Evolutionary conservation across 2,329 filamentous ascomycete genomes (phyloP), one percentile per base, ranked within the genome.

Genomic region (Beauveria sp.): DNA sequence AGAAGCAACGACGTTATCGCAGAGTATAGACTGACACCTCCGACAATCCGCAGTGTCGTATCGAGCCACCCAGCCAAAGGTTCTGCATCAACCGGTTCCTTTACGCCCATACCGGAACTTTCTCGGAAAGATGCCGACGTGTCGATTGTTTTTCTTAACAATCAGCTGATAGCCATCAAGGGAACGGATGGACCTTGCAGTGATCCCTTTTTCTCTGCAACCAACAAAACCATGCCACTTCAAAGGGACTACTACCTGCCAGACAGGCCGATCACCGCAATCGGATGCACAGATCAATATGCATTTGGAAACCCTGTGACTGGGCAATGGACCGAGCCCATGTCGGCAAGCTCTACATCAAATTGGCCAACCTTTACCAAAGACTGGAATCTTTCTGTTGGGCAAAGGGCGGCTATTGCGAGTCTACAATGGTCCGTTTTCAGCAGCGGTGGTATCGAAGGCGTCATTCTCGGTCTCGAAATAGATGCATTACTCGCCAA

Each of bases 261-360:
- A 26, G 62, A 63, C 24, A 42, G 20, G 38, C 58, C 51, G 2
- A 48, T 63, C 14, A 63, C 62, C 7, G 62, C 62, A 9, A 57
- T 61, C 4, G 62, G 62, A 4, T 63, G 62, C 58, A 52, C 50
- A 18, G 62, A 63, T 34, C 62, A 63, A 51, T 63, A 63, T 28
- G 43, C 46, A 12, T 45, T 63, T 54, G 58, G 62, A 20, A 56
- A 63, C 43, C 51, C 62, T 1, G 46, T 46, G 5, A 45, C 51
- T 5, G 38, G 51, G 14, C 34, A 48, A 28, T 63, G 51, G 45
- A 63, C 58, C 3, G 24, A 52, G 5, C 31, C 48, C 34, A 42
- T 53, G 48, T 53, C 48, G 7, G n/a, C 49, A 10, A 50, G 40
- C 8, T 46, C 26, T 16, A 45, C 57, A 10, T 43, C 49, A 10